phyloP scores from a whole-genome alignment of 371 early-diverging fungal species.

The Haplosporangium sp. region DNA sequence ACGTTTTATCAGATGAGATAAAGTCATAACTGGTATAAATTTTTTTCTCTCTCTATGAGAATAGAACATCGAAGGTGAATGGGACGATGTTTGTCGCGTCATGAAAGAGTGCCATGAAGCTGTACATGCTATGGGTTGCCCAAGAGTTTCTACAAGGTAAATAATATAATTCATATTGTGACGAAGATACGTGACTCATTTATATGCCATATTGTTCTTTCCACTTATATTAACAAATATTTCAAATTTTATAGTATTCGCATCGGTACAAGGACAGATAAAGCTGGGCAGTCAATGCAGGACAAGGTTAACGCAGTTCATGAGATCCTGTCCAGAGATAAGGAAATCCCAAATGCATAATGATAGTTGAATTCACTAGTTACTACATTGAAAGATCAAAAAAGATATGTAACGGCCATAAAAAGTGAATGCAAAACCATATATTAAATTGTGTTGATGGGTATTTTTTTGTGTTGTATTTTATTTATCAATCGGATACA shows the following conservation, averaged over 20 bases:
- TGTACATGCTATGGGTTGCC: slow-evolving; percentile 56
- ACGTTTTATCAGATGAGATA: not conserved
- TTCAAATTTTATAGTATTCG: slow-evolving; percentile 24
- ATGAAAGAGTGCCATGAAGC: slow-evolving; percentile 56
- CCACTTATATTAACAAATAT: not conserved
- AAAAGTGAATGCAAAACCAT: too few species aligned
- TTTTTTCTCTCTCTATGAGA: not conserved
- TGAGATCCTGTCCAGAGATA: slow-evolving; percentile 47
- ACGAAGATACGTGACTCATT: not conserved
- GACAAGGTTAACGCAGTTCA: slow-evolving; percentile 54
- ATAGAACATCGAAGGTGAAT: slow-evolving; percentile 52
- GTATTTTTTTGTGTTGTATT: not conserved
- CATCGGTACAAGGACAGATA: slow-evolving; percentile 56
- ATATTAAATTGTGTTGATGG: not conserved
- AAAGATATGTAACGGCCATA: not conserved
- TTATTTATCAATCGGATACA: not conserved
- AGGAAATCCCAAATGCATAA: not conserved
- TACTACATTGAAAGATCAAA: not conserved
- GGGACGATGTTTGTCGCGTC: slow-evolving; percentile 54
- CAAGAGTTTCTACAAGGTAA: slow-evolving; percentile 54
- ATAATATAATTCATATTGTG: not conserved
- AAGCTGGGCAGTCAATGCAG: slow-evolving; percentile 48
- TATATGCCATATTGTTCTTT: not conserved
- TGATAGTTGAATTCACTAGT: too few species aligned
- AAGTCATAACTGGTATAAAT: not conserved